Conservation (phyloP, 331 rosid species). For the Ulmus americana region DNA sequence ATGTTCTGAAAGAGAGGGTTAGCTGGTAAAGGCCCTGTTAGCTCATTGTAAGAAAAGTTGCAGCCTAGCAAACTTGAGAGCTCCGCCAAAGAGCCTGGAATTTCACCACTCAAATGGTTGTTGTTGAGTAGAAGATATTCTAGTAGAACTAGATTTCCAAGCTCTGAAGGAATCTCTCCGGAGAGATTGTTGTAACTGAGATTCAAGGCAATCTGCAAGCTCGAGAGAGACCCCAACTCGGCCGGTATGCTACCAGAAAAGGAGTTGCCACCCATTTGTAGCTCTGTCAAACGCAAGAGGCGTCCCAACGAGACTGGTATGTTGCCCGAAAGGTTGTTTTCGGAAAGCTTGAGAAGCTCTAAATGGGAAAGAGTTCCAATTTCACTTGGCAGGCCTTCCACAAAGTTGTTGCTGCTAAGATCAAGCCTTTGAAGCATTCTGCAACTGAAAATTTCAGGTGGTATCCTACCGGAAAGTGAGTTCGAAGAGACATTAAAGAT, state of each 20-base stretch:
- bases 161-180: slow-evolving; percentile 25
- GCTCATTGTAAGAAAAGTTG: slow-evolving; percentile 31
- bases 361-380: slow-evolving; percentile 26
- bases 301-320: slow-evolving; percentile 25
- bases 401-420: slow-evolving; percentile 27
- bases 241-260: slow-evolving; percentile 27
- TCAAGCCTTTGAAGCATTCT: slow-evolving; percentile 30
- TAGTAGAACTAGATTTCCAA: slow-evolving; percentile 23
- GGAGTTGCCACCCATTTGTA: slow-evolving; percentile 38
- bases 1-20: slow-evolving; percentile 15
- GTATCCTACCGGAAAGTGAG: slow-evolving; percentile 30
- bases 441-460: slow-evolving; percentile 24
- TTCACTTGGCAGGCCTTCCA: slow-evolving; percentile 23
- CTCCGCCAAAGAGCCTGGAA: slow-evolving; percentile 24
- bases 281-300: slow-evolving; percentile 32
- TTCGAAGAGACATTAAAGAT: slow-evolving; percentile 32
- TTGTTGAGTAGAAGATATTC: slow-evolving; percentile 27
- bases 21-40: slow-evolving; percentile 25
- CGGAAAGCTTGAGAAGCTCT: slow-evolving; percentile 36
- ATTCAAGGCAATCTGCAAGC: slow-evolving; percentile 31
- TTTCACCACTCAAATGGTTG: slow-evolving; percentile 23
- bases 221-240: slow-evolving; percentile 28
- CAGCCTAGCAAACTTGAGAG: slow-evolving; percentile 28
- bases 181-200: slow-evolving; percentile 34
- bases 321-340: slow-evolving; percentile 22